Base-by-base conservation (phyloP, 2,329 filamentous ascomycete genomes). In the Byssothecium circinans region DNA sequence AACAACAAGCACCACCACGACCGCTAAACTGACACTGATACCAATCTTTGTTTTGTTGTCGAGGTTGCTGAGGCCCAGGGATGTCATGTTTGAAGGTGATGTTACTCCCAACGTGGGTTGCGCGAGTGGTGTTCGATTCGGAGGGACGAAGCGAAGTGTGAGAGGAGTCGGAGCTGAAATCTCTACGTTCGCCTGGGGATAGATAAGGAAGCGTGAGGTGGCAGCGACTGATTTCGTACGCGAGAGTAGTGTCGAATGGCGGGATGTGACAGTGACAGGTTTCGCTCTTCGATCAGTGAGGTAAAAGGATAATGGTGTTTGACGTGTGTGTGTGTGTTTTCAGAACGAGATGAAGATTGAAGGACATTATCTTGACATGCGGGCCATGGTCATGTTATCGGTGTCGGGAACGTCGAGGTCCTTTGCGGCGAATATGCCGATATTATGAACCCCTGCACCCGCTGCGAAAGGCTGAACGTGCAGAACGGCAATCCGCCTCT, bases 1-100 rank as follows among this genome's bases (percentile, higher is more conserved):
- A 15, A 55, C 15, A 3, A 45, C 14, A 10, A 60, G 51, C 8
- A 54, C 37, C 11, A 43, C 50, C 14, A 52, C 37, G 17, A 56
- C 50, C 4, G 43, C 41, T 17, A 54, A 50, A 22, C 55, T 46
- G 5, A 52, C 34, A 19, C 48, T 49, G 30, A 60, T 47, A 22
- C 57, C 57, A 29, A 57, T 57, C 19, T 51, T 53, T 5, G 44
- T 47, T 5, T 48, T 47, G 22, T 49, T 50, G 17, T 25, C 25
- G 22, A 50, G 41, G n/a, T 37, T 22, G 27, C 14, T 33, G 40
- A 27, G 43, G 18, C 20, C 37, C 10, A 17, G 32, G 7, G 23
- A 25, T n/a, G 15, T 27, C 29, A 32, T 32, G 29, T 5, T 32
- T 5, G 29, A n/a, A 32, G 35, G 25, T 45, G 20, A 12, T 33